Base-by-base conservation (phyloP, 257 asterid genomes). In the Lavandula angustifolia region DNA sequence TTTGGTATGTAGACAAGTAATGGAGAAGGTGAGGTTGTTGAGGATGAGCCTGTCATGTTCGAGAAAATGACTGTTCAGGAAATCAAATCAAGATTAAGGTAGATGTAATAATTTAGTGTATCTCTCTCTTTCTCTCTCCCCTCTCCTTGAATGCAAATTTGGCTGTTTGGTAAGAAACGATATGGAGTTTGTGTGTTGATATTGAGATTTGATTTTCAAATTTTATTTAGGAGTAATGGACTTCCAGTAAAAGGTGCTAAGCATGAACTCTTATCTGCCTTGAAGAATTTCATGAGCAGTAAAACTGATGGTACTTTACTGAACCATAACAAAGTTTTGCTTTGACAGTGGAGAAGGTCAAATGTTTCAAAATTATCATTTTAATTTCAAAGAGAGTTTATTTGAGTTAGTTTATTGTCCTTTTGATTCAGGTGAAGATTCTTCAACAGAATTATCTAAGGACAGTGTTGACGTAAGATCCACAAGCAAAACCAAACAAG, bases 61-160 rank as follows among this genome's bases (percentile, higher is more conserved):
- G 90, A 83, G 68, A 80, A 77, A 73, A 79, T 86, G 91, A 80
- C 95, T 16, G 78, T 91, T 68, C 79, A 83, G 47, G 86, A 86
- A 76, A 80, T 91, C 58, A 78, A 90, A 71, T 73, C 80, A 52
- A 88, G 76, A 59, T 75, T 86, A 57, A 82, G 95, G 96, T 87
- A 66, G 11, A 62, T 71, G 22, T 18, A 57, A 6, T 34, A 50
- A 11, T 8, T 56, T 5, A 31, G 4, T 10, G 10, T 10, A 10
- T 7, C 57, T 3, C 18, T 31, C 41, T 7, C 35, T 17, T 18
- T 9, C 27, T 32, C 43, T 32, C n/a, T n/a, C n/a, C n/a, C n/a
- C 43, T 54, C 60, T 31, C 40, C 16, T 7, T 16, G 33, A 14
- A 57, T 44, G 52, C 44, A 22, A 37, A 62, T 54, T 54, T 54